A percentile compares a stretch with the other conserved stretches of the same genome.
phyloP scores from a whole-genome alignment of 2,329 filamentous ascomycete species.

The Phialophora chinensis region DNA sequence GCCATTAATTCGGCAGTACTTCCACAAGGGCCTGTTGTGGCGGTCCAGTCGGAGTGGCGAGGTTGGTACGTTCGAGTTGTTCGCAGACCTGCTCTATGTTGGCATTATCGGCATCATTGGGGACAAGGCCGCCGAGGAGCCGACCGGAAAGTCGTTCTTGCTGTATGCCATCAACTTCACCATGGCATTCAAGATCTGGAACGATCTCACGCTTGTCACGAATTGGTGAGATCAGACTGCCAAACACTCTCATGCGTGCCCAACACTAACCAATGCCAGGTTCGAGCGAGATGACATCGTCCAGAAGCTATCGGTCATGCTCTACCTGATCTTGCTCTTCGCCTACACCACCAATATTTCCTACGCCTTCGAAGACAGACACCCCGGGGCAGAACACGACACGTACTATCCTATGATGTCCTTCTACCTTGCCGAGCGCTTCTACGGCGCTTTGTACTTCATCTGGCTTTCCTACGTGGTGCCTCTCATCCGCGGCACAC shows the following conservation, averaged over 20 bases:
- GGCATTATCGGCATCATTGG: slow-evolving; percentile 21
- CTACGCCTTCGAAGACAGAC: slow-evolving; percentile 14
- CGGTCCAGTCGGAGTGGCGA: slow-evolving; percentile 63
- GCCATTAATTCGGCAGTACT: slow-evolving; percentile 18
- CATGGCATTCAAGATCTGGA: slow-evolving; percentile 45
- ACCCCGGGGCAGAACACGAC: slow-evolving; percentile 9
- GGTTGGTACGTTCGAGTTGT: slow-evolving; percentile 68
- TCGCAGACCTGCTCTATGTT: slow-evolving; percentile 59
- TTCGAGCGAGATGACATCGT: slow-evolving; percentile 22
- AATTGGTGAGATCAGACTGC: slow-evolving; percentile 11
- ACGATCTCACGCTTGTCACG: slow-evolving; percentile 19
- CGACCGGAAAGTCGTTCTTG: slow-evolving; percentile 58
- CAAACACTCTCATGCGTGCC: neutral
- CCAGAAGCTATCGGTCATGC: slow-evolving; percentile 19
- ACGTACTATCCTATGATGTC: slow-evolving; percentile 18
- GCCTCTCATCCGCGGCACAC: slow-evolving; percentile 11
- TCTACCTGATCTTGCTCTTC: slow-evolving; percentile 17
- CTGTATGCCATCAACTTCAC: slow-evolving; percentile 67
- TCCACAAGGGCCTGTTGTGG: slow-evolving; percentile 45
- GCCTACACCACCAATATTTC: slow-evolving; percentile 19
- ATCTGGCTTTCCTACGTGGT: slow-evolving; percentile 19
- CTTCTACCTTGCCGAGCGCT: slow-evolving; percentile 17
- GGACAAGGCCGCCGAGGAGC: slow-evolving; percentile 18
- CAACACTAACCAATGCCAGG: neutral
- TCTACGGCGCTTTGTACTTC: slow-evolving; percentile 16